Base-by-base conservation (phyloP, 441 rosid genomes). In the Erodium moschatum region DNA sequence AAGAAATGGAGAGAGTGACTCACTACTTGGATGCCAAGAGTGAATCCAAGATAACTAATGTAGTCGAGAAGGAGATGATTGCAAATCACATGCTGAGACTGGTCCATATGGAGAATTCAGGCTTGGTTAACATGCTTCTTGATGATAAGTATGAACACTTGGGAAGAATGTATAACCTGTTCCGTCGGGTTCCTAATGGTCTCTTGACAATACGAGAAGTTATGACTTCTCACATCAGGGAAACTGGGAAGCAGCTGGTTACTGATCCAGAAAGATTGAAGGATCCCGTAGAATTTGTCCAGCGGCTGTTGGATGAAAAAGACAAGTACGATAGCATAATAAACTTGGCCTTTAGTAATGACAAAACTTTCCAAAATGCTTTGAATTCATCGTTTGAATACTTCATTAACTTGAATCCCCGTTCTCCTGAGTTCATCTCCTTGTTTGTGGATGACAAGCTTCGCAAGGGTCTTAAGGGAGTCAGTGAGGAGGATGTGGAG, bases 81-180 rank as follows among this genome's bases (percentile, higher is more conserved):
- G 93, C 90, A 54, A 91, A 86, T 79, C 97, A 93, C 91, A 91
- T 91, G 98, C 81, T 75, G 80, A 85, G 96, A 64, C 79, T 93
- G 60, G 96, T 93, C 56, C 98, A 93, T 78, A 91, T 93, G 97
- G 98, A 93, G 82, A 87, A 88, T 75, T 93, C 97, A 5, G 98
- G 97, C 63, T 74, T 91, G 78, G 95, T 91, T 70, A 82, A 91
- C 80, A 91, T 93, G 97, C 93, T 93, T 75, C 85, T 93, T 65
- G 27, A 24, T 24, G 27, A 24, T 24, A 24, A 24, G 27, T 24
- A 24, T 24, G 27, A 24, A 24, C 27, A 93, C 83, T 75, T 89
- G 84, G 87, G 90, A 74, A 83, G 98, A 71, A 93, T 93, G 97
- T 93, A 91, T 82, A 84, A 62, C 79, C 78, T 93, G 75, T 91